Evolutionary conservation across 2,329 filamentous ascomycete genomes (phyloP), one percentile per base, ranked within the genome.

Genomic region (Nemania sp.): DNA sequence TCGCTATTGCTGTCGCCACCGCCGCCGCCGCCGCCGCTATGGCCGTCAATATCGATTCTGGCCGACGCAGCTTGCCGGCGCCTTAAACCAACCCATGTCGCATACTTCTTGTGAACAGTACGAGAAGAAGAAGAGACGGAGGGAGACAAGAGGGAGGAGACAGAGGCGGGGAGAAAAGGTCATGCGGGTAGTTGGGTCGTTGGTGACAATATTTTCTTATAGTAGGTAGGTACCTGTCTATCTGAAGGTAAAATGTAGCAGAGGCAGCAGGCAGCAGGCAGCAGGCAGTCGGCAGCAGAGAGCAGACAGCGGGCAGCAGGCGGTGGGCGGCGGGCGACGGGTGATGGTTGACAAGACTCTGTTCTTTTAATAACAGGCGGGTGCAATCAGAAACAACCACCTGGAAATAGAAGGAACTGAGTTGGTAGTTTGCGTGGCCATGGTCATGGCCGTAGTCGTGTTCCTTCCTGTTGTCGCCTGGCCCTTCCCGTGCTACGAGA

Each of bases 11-110:
- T 64, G 43, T 52, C 56, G 47, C 37, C 63, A 50, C 54, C 54
- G 37, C 48, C 57, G 50, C 56, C 50, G 48, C 48, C 64, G 57
- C 58, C 57, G 47, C 54, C 62, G 66, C 59, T 65, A 61, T 43
- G 61, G 62, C 42, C 68, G 66, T 53, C 67, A 65, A 61, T 64
- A 68, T 56, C 67, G 68, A 61, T 68, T 66, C 37, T 69, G 68
- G 67, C 68, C 68, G 65, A 66, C 69, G 68, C 69, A 70, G 69
- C 69, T 62, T 65, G 62, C 62, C 64, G 64, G 57, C 63, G 55
- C 58, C 57, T 65, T 67, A 68, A 62, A 59, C 69, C 69, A 69
- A 69, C 59, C 68, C 69, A 69, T 59, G 64, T 68, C 59, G 66
- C 67, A 64, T 65, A 59, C 64, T 65, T 21, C 34, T 29, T 21